These are phyloP conservation scores for Babesia bigemina DNA, from an alignment of 169 alveolate species.

Conservation along the genomic window DNA sequence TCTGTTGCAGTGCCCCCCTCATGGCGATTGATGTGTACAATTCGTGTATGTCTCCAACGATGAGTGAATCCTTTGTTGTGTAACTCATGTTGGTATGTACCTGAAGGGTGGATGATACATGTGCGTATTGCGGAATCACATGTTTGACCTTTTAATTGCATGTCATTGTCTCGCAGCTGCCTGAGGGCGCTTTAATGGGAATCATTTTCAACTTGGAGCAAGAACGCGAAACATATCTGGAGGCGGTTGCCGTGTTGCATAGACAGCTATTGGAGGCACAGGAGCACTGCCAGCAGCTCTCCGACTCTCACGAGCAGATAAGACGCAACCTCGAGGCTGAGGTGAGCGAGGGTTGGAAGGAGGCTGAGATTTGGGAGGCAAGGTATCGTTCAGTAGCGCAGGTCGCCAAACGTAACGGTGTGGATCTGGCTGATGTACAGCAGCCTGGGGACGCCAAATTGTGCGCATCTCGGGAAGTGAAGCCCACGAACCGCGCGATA, in stretches of 20 bases:
- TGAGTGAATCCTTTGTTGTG: neutral
- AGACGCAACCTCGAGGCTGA: conserved; percentile 60
- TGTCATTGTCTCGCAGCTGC: conserved; percentile 6
- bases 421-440: conserved; percentile 4
- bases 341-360: conserved; percentile 67
- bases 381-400: conserved; percentile 23
- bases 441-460: neutral
- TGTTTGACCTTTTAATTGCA: neutral
- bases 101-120: neutral
- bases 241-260: conserved; percentile 63
- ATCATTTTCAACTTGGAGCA: conserved; percentile 54
- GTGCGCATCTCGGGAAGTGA: neutral
- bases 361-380: conserved; percentile 67
- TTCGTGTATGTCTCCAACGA: neutral
- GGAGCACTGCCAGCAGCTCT: conserved; percentile 62
- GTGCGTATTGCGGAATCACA: neutral
- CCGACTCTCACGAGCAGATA: conserved; percentile 59
- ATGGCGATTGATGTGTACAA: neutral
- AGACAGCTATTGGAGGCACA: conserved; percentile 64
- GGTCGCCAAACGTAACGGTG: neutral
- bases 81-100: neutral
- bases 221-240: conserved; percentile 64
- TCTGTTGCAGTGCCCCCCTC: neutral
- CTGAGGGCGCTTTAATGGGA: conserved; percentile 39
- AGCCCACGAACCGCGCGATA: neutral